A percentile compares a stretch with the other conserved stretches of the same genome.
These are phyloP conservation scores for Pyricularia pennisetigena DNA, from an alignment of 2,329 filamentous ascomycete genomes.

Conservation along the genomic window DNA sequence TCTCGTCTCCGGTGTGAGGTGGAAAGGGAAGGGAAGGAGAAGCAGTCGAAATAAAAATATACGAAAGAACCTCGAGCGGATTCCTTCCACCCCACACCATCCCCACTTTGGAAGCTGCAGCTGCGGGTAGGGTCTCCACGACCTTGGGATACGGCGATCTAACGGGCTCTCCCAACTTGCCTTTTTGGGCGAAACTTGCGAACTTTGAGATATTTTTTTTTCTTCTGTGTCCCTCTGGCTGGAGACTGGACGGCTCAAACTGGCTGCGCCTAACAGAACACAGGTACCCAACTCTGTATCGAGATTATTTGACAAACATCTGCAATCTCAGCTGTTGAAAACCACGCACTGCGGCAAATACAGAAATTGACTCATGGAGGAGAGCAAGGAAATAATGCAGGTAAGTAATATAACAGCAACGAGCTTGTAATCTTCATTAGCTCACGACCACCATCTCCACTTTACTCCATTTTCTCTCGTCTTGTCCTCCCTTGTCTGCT, in stretches of 20 bases:
- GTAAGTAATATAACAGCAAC: background rate
- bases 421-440: background rate
- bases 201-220: background rate
- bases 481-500: background rate
- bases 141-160: background rate
- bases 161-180: background rate
- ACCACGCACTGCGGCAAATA: background rate
- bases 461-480: background rate
- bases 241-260: background rate
- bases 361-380: background rate
- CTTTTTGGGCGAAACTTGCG: slow-evolving; percentile 7
- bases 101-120: background rate
- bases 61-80: background rate
- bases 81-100: background rate
- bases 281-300: too few species aligned
- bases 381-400: background rate
- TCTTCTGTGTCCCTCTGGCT: background rate
- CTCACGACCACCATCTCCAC: background rate
- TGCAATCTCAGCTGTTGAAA: background rate
- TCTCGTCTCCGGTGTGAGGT: background rate
- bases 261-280: background rate
- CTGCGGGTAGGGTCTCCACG: background rate
- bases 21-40: background rate
- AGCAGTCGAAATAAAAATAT: background rate
- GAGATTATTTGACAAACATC: background rate